Evolutionary conservation across 1,284 basidiomycete genomes (phyloP), one percentile per base, ranked within the genome.

Genomic region (Melampsora americana): DNA sequence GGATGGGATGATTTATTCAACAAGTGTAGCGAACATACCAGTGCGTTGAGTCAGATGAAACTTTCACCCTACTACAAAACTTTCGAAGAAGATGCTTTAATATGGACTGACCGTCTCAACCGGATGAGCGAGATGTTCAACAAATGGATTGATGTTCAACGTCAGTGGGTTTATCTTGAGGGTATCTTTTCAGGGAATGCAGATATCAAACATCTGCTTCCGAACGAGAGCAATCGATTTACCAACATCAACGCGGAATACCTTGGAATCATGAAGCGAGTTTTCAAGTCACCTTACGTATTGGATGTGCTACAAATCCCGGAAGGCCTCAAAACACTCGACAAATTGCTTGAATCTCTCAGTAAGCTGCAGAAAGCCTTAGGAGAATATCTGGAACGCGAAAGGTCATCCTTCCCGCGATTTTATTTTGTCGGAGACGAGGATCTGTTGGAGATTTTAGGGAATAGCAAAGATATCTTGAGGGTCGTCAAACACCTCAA

Each of bases 371-470:
- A 99, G 83, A 99, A 99, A 84, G 97, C 97, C 1, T 88, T 99
- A 5, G 96, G 97, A 83, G 96, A 99, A 86, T 99, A 99, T 81
- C 88, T 99, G 32, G 96, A 99, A 82, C 90, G 95, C 77, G 96
- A 99, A 83, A 90, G 95, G 77, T 90, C 94, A 32, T 92, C 93
- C 0, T 99, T 99, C 88, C 97, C 96, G 78, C 92, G 97, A 20
- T 99, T 99, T 86, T 99, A 99, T 85, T 99, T 99, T 83, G 95
- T 99, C 74, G 96, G 96, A 81, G 96, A 99, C 84, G 97, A 99
- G 82, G 96, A 99, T 83, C 84, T 99, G 79, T 87, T 99, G 78
- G 96, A 99, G 84, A 99, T 99, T 81, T 97, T 99, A 78, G 96
- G 96, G 79, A 99, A 99, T 85, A 95, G 93, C 86, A 99, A 98